Evolutionary conservation across 306 rosid species (phyloP), one percentile per base, ranked within the genome.

Genomic region (Argentina anserina): DNA sequence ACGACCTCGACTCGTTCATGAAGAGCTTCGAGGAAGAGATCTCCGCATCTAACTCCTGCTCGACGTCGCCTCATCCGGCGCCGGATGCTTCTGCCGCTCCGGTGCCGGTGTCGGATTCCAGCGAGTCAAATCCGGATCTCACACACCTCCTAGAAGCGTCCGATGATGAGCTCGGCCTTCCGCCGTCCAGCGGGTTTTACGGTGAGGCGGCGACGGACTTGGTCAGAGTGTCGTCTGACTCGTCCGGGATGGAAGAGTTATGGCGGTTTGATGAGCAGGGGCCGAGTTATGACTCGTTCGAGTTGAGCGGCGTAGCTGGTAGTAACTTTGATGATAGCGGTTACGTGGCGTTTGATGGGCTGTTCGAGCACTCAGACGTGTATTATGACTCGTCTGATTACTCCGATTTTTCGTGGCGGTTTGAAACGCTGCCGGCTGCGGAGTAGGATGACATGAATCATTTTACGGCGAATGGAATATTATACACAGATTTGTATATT

Each of bases 81-180:
- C 20, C 29, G 21, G 31, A 28, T 2, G 5, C 8, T 0, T 9
- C 13, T 1, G 14, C 26, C 6, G 71, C 82, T 20, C 73, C 86
- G 23, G 62, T 65, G n/a, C 83, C 89, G 33, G 43, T 77, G 2
- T 78, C 85, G 34, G 88, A 85, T 23, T 81, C 90, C 84, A 83
- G 84, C 49, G 92, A 88, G 40, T 88, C 96, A 34, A 91, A 81
- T 47, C 87, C 97, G 34, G 87, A 88, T 74, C 85, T 90, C 1
- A 92, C 95, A 3, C 90, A 85, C 75, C 95, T 92, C 14, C 67
- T 90, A 0, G 95, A 82, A 70, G 96, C 98, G 8, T 92, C 98
- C 3, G 96, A 92, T n/a, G 95, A 90, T 13, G 98, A 92, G 58
- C 95, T 92, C 0, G 98, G 98, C 1, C 73, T 92, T 33, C 98